A percentile compares a stretch with the other conserved stretches of the same genome.
phyloP scores from a whole-genome alignment of 805 yeast genomes.

The Pichia membranifaciens region DNA sequence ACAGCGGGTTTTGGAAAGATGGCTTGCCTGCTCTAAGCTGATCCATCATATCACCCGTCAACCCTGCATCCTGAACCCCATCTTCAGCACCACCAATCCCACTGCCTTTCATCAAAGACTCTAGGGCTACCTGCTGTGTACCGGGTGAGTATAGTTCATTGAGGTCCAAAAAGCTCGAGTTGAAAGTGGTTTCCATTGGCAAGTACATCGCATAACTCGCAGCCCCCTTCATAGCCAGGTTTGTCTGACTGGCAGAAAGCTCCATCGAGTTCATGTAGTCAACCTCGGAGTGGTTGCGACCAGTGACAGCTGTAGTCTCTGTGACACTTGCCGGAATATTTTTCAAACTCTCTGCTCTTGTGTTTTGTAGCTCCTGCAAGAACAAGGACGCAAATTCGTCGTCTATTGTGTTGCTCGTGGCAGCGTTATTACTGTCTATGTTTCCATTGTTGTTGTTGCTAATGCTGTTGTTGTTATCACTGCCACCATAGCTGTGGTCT shows the following conservation, averaged over 20 bases:
- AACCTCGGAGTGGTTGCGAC: constrained; percentile 2
- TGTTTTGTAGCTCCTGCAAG: constrained; percentile 12
- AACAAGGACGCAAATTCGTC: constrained; percentile 17
- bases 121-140: background rate
- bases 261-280: constrained; percentile 8
- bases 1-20: too few species aligned
- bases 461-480: too few species aligned
- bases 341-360: background rate
- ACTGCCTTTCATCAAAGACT: too few species aligned
- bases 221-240: background rate
- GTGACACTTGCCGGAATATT: background rate
- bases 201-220: constrained; percentile 12
- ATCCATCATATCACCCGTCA: too few species aligned
- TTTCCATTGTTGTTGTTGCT: too few species aligned
- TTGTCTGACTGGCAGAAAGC: background rate
- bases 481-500: too few species aligned
- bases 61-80: too few species aligned
- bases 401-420: constrained; percentile 8
- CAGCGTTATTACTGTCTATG: too few species aligned
- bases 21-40: too few species aligned
- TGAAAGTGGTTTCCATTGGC: constrained; percentile 8
- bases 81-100: too few species aligned
- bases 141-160: background rate
- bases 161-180: constrained; percentile 7
- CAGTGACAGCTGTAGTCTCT: background rate